A percentile compares a stretch with the other conserved stretches of the same genome.
Evolutionary conservation across 257 asterid species (phyloP).

Genomic region (Solanum tarijense): DNA sequence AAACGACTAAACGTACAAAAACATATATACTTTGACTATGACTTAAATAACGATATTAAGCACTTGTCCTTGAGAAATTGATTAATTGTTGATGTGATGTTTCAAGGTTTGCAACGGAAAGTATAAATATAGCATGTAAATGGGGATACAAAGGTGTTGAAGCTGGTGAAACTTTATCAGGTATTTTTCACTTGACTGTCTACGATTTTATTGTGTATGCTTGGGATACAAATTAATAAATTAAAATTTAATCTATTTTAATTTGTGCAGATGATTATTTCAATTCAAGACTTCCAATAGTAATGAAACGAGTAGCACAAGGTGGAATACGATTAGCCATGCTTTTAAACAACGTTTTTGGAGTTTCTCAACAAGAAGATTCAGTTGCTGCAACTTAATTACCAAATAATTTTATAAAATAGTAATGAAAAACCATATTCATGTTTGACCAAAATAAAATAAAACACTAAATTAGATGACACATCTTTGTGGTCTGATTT

Average conservation of each 20-base stretch:
- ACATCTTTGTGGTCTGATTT: neutral
- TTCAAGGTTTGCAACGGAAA: slow-evolving; percentile 68
- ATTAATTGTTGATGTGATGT: neutral
- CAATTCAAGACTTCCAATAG: slow-evolving; percentile 63
- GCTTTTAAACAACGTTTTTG: slow-evolving; percentile 56
- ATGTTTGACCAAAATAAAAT: neutral
- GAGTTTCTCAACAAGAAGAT: slow-evolving; percentile 17
- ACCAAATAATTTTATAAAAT: neutral
- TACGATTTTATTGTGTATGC: neutral
- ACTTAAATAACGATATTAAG: neutral
- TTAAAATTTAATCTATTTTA: neutral
- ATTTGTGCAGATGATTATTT: slow-evolving; percentile 53
- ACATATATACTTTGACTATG: neutral
- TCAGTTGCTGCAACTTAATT: slow-evolving; percentile 22
- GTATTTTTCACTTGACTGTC: slow-evolving; percentile 9
- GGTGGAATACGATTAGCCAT: slow-evolving; percentile 89
- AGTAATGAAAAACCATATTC: neutral
- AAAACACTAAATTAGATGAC: neutral
- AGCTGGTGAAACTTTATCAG: slow-evolving; percentile 72
- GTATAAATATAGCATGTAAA: slow-evolving; percentile 70
- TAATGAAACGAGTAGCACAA: slow-evolving; percentile 83
- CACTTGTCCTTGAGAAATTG: neutral
- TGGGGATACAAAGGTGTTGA: slow-evolving; percentile 83
- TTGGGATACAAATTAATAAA: no score
- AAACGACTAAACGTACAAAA: neutral